Evolutionary conservation across 106 monocot genomes (phyloP), one percentile per base, ranked within the genome.

Genomic region (Allium cepa): DNA sequence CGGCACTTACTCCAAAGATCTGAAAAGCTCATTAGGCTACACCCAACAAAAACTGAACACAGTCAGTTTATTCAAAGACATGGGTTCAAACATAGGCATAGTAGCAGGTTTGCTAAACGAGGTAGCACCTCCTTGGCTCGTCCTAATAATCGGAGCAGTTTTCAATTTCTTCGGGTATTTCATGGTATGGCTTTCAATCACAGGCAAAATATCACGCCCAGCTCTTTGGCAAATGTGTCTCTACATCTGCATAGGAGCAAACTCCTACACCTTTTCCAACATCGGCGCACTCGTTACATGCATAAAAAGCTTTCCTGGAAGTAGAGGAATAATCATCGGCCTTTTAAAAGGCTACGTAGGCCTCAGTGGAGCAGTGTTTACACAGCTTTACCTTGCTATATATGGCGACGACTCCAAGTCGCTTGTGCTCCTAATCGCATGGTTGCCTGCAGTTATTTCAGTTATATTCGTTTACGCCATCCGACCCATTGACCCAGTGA

Each of bases 11-110:
- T 86, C 86, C 47, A 56, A 58, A 5, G 86, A 70, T 67, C 28
- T 86, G 17, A 82, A 86, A 60, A 15, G 60, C 50, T 72, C 79
- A 7, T 65, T 86, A 7, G 72, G 72, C 9, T 86, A 86, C 76
- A 58, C 75, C 76, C 86, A 86, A 61, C 73, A 73, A 22, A 82
- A 79, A 4, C 79, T 86, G 12, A 86, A 86, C 82, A 86, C 86
- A 4, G 64, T 86, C 15, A 68, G 71, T 72, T 85, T 85, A 71
- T 85, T 81, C 85, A 85, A 81, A 47, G 85, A 85, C 75, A 59
- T 85, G 11, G 81, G 81, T 17, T 67, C 75, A 16, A 85, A 75
- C 75, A 71, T 81, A 51, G 85, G 85, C 57, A 68, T 85, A 59
- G 12, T 77, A 50, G 73, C 85, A 16, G 85, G 85, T 64, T 78